Percentiles rank a stretch among this genome's conserved stretches.
Conservation (phyloP, 78 protist species). For the Monosiga brevicollis region DNA sequence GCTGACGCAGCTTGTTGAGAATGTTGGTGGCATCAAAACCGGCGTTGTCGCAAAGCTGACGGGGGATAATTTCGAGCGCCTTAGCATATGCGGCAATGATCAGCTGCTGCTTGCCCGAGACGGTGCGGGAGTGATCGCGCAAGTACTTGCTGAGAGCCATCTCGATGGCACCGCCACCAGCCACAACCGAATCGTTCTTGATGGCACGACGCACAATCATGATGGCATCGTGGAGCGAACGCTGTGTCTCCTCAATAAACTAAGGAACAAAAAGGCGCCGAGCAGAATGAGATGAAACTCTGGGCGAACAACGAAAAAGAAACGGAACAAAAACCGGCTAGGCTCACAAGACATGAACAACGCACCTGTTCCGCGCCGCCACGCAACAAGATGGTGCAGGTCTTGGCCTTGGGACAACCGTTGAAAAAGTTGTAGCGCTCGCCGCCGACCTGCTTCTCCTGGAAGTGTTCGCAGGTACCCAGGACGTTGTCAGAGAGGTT, state of each 20-base stretch:
- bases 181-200: constrained; percentile 73
- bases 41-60: constrained; percentile 93
- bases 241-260: constrained; percentile 94
- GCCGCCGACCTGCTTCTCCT: constrained; percentile 94
- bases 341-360: constrained; percentile 32
- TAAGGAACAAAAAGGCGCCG: no score
- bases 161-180: constrained; percentile 99
- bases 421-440: constrained; percentile 94
- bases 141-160: constrained; percentile 48
- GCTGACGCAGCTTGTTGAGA: constrained; percentile 90
- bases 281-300: no score
- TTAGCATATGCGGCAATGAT: constrained; percentile 87
- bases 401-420: constrained; percentile 69
- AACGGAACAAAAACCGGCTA: not conserved
- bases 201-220: constrained; percentile 89
- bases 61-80: constrained; percentile 95
- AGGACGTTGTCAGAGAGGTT: constrained; percentile 54
- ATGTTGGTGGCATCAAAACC: constrained; percentile 97
- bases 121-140: constrained; percentile 63
- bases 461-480: constrained; percentile 94
- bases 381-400: constrained; percentile 93
- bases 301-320: not conserved
- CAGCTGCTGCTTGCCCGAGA: constrained; percentile 91
- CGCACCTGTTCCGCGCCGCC: constrained; percentile 98
- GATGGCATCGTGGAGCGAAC: constrained; percentile 98